phyloP scores from a whole-genome alignment of 2,329 filamentous ascomycete genomes.

The Ceratocystiopsis brevicomis region DNA sequence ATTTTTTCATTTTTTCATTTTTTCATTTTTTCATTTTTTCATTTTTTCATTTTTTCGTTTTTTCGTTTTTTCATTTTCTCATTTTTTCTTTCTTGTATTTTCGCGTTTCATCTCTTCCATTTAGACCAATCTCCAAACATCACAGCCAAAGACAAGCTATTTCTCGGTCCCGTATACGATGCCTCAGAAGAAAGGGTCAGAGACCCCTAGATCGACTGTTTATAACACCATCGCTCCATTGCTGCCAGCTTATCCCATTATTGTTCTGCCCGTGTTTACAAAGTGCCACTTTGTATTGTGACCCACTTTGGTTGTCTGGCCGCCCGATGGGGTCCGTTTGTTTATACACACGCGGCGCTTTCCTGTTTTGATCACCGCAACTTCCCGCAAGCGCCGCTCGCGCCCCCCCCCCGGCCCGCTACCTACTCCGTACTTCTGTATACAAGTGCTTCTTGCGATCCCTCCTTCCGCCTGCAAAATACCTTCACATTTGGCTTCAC shows the following conservation, averaged over 20 bases:
- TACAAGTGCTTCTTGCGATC: neutral
- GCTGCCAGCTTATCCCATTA: too few relatives aligned
- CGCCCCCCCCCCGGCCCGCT: neutral
- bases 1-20: neutral
- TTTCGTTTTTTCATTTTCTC: neutral
- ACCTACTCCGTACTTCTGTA: too few relatives aligned
- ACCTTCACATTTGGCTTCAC: neutral
- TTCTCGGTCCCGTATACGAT: too few relatives aligned
- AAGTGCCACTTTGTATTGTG: neutral
- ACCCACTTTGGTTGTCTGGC: constrained; percentile 5
- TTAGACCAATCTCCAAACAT: neutral
- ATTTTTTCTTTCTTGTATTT: neutral
- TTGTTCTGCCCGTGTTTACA: too few relatives aligned
- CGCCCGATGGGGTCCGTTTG: constrained; percentile 4
- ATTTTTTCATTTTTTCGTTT: neutral
- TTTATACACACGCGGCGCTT: constrained; percentile 6
- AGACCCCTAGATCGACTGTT: too few relatives aligned
- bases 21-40: neutral
- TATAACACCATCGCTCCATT: too few relatives aligned
- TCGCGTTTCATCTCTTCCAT: neutral
- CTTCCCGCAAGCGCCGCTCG: neutral
- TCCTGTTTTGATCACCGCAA: constrained; percentile 7
- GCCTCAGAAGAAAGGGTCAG: too few relatives aligned
- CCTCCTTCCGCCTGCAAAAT: too few relatives aligned
- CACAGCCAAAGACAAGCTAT: too few relatives aligned